Evolutionary conservation across 2,329 filamentous ascomycete species (phyloP).

Genomic region (Albophoma yamanashiensis): DNA sequence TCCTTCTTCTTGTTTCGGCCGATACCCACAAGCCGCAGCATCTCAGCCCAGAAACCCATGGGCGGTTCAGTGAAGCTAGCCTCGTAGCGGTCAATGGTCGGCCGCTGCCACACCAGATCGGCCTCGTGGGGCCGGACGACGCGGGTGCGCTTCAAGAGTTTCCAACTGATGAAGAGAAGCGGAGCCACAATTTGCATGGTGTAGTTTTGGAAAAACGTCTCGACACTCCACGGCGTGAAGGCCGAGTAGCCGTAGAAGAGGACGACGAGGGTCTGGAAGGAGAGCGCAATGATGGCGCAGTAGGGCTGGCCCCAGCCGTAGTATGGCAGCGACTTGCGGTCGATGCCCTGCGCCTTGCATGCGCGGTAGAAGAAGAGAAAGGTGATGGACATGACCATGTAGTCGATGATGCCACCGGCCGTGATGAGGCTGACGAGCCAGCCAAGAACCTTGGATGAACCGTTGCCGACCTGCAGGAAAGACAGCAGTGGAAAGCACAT

Average conservation of each 20-base stretch:
- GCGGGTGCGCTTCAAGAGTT: conserved; percentile 49
- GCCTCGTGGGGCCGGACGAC: conserved; percentile 41
- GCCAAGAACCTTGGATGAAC: conserved; percentile 36
- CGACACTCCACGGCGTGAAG: conserved; percentile 36
- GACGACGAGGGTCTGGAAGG: conserved; percentile 31
- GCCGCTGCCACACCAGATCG: conserved; percentile 51
- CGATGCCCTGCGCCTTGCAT: conserved; percentile 38
- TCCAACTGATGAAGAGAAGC: conserved; percentile 49
- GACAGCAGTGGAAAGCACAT: conserved; percentile 43
- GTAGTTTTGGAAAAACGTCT: conserved; percentile 42
- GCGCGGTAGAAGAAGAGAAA: conserved; percentile 40
- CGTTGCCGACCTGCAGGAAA: conserved; percentile 38
- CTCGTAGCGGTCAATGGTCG: conserved; percentile 48
- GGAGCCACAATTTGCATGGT: conserved; percentile 45
- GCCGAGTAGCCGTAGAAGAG: conserved; percentile 45
- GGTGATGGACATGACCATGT: conserved; percentile 40
- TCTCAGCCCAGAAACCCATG: conserved; percentile 44
- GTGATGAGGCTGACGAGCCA: conserved; percentile 48
- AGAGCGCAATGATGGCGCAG: conserved; percentile 35
- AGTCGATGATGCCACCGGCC: conserved; percentile 50
- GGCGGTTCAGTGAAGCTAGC: conserved; percentile 35
- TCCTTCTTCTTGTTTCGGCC: conserved; percentile 12
- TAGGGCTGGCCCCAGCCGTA: conserved; percentile 49
- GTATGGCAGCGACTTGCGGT: conserved; percentile 45
- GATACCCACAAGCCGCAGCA: conserved; percentile 34